Conservation (phyloP, 2,329 filamentous ascomycete species). For the Pezicula carpinea region DNA sequence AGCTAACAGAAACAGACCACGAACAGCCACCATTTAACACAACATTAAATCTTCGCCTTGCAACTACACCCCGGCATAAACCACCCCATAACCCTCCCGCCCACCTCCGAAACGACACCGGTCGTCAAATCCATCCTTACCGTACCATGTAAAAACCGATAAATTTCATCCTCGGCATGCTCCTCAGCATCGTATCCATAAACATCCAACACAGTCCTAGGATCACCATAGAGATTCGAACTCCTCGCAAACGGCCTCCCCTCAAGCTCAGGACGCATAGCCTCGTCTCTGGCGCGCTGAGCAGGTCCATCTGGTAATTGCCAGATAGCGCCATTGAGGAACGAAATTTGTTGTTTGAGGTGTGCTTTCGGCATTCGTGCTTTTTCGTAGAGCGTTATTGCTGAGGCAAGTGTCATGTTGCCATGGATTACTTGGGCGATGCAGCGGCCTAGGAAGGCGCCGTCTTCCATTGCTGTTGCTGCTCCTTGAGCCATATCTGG, state of each 20-base stretch:
- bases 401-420: conserved; percentile 29
- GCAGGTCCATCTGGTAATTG: conserved; percentile 30
- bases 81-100: too few relatives aligned
- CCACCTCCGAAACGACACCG: too few relatives aligned
- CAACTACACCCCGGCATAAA: too few relatives aligned
- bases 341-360: conserved; percentile 37
- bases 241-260: conserved; percentile 31
- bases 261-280: conserved; percentile 32
- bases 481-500: conserved; percentile 41
- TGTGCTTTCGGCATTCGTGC: conserved; percentile 37
- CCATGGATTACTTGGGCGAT: conserved; percentile 31
- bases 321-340: conserved; percentile 33
- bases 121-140: too few relatives aligned
- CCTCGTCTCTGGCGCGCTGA: conserved; percentile 31
- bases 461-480: conserved; percentile 41
- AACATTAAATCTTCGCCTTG: too few relatives aligned
- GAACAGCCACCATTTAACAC: too few relatives aligned
- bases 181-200: conserved; percentile 37
- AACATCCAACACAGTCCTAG: conserved; percentile 30
- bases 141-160: too few relatives aligned
- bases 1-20: too few relatives aligned
- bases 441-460: conserved; percentile 34
- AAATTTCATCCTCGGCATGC: conserved; percentile 11
- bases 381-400: conserved; percentile 34
- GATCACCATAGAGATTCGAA: conserved; percentile 36